Conservation (phyloP, 192 early-diverging fungal genomes). For the Mortierella antarctica region DNA sequence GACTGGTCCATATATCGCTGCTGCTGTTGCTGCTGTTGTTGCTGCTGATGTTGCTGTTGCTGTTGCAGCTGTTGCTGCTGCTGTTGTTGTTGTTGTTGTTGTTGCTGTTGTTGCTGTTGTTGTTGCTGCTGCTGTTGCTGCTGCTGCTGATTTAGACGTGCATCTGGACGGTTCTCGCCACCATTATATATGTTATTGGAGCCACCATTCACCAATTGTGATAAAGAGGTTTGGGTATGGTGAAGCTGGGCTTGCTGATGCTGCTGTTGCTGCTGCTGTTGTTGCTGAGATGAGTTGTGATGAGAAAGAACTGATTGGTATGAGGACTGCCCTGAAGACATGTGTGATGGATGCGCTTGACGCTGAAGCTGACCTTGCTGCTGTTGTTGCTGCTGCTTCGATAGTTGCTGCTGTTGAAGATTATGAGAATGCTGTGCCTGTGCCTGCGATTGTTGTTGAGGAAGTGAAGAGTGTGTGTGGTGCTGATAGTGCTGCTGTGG, state of each 20-base stretch:
- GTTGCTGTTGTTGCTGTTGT: slow-evolving; percentile 24
- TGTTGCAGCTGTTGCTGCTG: slow-evolving; percentile 24
- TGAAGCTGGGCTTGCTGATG: slow-evolving; percentile 16
- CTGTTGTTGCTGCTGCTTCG: slow-evolving; percentile 13
- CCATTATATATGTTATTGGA: slow-evolving; percentile 18
- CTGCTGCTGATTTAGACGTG: slow-evolving; percentile 12
- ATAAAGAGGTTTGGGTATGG: slow-evolving; percentile 15
- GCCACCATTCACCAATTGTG: slow-evolving; percentile 18
- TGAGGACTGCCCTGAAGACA: slow-evolving; percentile 1
- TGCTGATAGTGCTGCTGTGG: slow-evolving; percentile 14
- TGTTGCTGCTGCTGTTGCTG: slow-evolving; percentile 11
- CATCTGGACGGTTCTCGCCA: slow-evolving; percentile 12
- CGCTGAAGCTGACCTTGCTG: slow-evolving; percentile 13
- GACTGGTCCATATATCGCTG: slow-evolving; percentile 29
- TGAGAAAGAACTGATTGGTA: slow-evolving; percentile 9
- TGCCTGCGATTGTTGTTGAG: neutral
- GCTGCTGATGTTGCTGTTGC: slow-evolving; percentile 32
- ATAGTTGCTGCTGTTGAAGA: slow-evolving; percentile 5
- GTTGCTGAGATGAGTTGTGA: neutral
- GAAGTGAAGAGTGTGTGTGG: slow-evolving; percentile 23
- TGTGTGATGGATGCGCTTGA: slow-evolving; percentile 7
- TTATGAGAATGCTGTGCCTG: slow-evolving; percentile 12
- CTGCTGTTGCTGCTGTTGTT: slow-evolving; percentile 26
- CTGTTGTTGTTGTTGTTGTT: slow-evolving; percentile 22
- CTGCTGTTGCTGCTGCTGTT: slow-evolving; percentile 20